These are phyloP conservation scores for Gracilaria domingensis DNA, from an alignment of 23 red algal genomes.

Conservation along the genomic window DNA sequence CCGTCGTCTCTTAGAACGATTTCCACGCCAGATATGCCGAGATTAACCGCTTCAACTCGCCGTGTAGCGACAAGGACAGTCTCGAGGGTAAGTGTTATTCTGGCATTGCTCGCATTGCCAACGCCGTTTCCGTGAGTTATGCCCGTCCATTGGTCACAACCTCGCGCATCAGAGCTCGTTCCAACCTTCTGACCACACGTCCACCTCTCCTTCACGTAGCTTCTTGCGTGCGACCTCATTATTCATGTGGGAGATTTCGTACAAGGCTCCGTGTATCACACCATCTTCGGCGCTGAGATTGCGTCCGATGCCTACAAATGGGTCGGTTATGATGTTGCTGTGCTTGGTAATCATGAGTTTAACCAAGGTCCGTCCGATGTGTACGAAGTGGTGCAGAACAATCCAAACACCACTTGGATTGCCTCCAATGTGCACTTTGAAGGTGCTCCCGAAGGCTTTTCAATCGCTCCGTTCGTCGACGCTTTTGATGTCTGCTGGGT, in stretches of 20 bases:
- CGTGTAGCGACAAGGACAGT: neutral
- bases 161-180: too few species aligned
- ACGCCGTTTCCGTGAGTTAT: slow-evolving; percentile 7
- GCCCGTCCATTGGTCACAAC: too few species aligned
- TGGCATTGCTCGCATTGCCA: slow-evolving; percentile 31
- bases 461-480: neutral
- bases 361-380: slow-evolving; percentile 13
- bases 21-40: slow-evolving; percentile 57
- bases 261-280: slow-evolving; percentile 43
- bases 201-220: neutral
- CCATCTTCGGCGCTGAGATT: slow-evolving; percentile 25
- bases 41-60: slow-evolving; percentile 27
- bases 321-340: slow-evolving; percentile 52
- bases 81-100: slow-evolving; percentile 46
- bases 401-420: slow-evolving; percentile 30
- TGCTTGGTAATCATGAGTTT: slow-evolving; percentile 67
- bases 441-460: neutral
- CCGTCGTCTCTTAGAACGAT: slow-evolving; percentile 17
- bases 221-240: slow-evolving; percentile 26
- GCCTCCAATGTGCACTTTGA: slow-evolving; percentile 52
- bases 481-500: slow-evolving; percentile 44
- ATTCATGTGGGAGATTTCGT: slow-evolving; percentile 55
- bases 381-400: slow-evolving; percentile 8
- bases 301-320: slow-evolving; percentile 51
- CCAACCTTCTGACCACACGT: too few species aligned